Evolutionary conservation across 768 basidiomycete genomes (phyloP).

Genomic region (Boletus tylopilopsis): DNA sequence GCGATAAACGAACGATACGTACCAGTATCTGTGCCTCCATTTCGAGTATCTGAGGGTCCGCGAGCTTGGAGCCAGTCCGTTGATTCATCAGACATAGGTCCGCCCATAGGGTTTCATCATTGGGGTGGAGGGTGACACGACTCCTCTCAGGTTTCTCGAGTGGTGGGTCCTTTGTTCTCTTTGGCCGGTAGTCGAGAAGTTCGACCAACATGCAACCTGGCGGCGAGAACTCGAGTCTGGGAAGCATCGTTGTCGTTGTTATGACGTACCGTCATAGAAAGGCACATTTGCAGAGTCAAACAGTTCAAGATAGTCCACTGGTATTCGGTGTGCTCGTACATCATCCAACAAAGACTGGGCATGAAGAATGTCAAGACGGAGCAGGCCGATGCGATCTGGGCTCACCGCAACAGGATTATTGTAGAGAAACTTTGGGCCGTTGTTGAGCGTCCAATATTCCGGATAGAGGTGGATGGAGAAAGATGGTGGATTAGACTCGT

Average conservation of each 20-base stretch:
- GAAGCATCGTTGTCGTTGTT: background rate
- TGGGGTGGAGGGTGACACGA: constrained; percentile 75
- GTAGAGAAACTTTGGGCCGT: constrained; percentile 77
- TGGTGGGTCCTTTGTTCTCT: constrained; percentile 51
- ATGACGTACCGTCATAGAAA: constrained; percentile 73
- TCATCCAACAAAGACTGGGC: constrained; percentile 76
- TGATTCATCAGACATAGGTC: constrained; percentile 72
- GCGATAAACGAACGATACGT: constrained; percentile 17
- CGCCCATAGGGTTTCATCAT: constrained; percentile 71
- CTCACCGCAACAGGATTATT: constrained; percentile 68
- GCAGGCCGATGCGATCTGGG: background rate
- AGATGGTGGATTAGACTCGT: constrained; percentile 58
- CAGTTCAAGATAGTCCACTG: constrained; percentile 78
- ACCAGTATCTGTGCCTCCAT: constrained; percentile 74
- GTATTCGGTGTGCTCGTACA: constrained; percentile 78
- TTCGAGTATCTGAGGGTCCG: constrained; percentile 69
- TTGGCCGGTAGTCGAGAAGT: constrained; percentile 70
- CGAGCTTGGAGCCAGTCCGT: constrained; percentile 55
- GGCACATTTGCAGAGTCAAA: constrained; percentile 71
- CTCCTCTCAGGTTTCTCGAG: constrained; percentile 58
- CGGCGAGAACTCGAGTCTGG: background rate
- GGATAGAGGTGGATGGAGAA: constrained; percentile 75
- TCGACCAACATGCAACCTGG: constrained; percentile 85
- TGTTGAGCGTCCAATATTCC: constrained; percentile 82
- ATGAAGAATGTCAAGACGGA: constrained; percentile 3